Percentiles rank a stretch among this genome's conserved stretches.
phyloP scores from a whole-genome alignment of 2,329 filamentous ascomycete species.

The Colletotrichum sp. region DNA sequence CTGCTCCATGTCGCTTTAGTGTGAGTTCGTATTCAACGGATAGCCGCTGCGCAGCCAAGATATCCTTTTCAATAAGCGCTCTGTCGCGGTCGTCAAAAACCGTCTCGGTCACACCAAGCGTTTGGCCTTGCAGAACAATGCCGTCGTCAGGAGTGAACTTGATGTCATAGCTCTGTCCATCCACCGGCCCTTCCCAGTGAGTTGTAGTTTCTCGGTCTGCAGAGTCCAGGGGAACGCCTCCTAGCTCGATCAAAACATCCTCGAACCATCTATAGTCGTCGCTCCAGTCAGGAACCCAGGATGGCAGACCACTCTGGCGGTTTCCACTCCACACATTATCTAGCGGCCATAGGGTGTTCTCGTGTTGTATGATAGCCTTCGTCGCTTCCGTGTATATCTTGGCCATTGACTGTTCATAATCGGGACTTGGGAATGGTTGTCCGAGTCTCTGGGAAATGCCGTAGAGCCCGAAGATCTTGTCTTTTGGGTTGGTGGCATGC shows the following conservation, averaged over 20 bases:
- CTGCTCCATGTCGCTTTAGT: not conserved
- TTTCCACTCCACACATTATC: not conserved
- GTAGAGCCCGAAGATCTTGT: not conserved
- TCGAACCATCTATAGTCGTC: not conserved
- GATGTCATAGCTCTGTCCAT: fast-evolving
- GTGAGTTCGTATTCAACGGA: not conserved
- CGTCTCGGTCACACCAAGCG: fast-evolving
- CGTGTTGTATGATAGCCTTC: not conserved
- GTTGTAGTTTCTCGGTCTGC: not conserved
- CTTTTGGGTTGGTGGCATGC: not conserved
- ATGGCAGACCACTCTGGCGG: not conserved
- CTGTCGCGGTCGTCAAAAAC: not conserved
- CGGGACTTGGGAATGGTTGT: not conserved
- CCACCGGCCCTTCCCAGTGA: not conserved
- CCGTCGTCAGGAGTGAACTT: not conserved
- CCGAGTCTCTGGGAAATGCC: not conserved
- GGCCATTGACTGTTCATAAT: not conserved
- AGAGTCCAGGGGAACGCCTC: not conserved
- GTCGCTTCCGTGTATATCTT: not conserved
- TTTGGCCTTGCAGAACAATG: not conserved
- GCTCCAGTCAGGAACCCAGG: not conserved
- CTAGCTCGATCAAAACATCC: not conserved
- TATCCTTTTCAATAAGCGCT: not conserved
- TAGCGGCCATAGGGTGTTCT: not conserved
- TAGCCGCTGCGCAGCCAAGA: not conserved